These are phyloP conservation scores for Bruguiera hainesii DNA, from an alignment of 441 rosid genomes.

Conservation along the genomic window DNA sequence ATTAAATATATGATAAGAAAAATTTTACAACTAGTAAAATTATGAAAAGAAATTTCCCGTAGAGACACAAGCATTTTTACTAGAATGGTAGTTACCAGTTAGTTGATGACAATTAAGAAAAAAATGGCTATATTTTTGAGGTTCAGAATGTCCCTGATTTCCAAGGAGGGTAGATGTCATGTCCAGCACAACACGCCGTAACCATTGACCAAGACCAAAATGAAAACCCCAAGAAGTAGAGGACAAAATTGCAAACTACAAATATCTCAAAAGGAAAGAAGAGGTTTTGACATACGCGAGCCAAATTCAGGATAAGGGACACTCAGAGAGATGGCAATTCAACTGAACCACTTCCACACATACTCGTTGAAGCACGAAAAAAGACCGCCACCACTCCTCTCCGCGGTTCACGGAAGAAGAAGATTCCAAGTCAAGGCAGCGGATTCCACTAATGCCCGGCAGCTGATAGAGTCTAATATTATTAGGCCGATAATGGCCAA, in stretches of 20 bases:
- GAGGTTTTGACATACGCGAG: background rate
- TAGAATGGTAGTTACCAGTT: no score
- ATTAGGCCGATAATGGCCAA: constrained; percentile 54
- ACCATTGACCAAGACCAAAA: background rate
- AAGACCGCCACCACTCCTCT: constrained; percentile 10
- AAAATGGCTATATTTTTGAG: no score
- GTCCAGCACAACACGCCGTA: no score
- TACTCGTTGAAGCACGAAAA: constrained; percentile 21
- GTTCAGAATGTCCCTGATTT: no score
- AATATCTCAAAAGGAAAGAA: background rate
- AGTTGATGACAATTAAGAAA: no score
- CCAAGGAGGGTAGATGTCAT: no score
- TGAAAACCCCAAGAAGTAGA: background rate
- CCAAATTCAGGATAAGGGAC: constrained; percentile 23
- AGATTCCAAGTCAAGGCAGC: constrained; percentile 28
- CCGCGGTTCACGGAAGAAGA: constrained; percentile 18
- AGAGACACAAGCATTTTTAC: no score
- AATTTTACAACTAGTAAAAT: no score
- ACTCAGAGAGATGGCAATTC: constrained; percentile 34
- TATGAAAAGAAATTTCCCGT: no score
- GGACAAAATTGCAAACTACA: background rate
- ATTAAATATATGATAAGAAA: no score
- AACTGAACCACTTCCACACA: constrained; percentile 28
- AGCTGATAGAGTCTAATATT: constrained; percentile 59
- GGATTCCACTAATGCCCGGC: constrained; percentile 31